These are phyloP conservation scores for Starmera pachycereana DNA, from an alignment of 805 yeast genomes.

Conservation along the genomic window DNA sequence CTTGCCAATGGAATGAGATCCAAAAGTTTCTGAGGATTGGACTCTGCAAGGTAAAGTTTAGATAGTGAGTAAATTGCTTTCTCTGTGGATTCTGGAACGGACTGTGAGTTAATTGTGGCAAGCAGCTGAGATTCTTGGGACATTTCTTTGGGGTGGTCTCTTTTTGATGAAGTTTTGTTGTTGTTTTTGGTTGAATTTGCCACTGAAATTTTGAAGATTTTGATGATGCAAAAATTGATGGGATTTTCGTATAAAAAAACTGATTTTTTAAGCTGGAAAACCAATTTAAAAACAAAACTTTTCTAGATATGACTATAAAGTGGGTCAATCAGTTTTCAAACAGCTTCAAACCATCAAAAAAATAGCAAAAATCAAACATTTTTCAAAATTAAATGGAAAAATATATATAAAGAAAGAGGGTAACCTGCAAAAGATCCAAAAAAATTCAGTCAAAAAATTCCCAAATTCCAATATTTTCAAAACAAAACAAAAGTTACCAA, in stretches of 20 bases:
- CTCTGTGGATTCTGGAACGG: background rate
- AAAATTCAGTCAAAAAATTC: no score
- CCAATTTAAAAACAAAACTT: no score
- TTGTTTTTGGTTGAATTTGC: background rate
- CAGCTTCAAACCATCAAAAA: no score
- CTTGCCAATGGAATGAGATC: slow-evolving; percentile 60
- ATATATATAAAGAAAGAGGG: no score
- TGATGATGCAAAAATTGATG: background rate
- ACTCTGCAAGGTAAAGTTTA: slow-evolving; percentile 44
- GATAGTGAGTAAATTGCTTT: slow-evolving; percentile 59
- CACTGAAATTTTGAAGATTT: background rate
- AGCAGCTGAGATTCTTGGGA: background rate
- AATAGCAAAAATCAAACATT: no score
- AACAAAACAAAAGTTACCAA: no score
- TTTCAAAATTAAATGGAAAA: no score
- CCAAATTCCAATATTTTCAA: no score
- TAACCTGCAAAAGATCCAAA: no score
- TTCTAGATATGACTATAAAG: no score
- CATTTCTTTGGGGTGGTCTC: background rate
- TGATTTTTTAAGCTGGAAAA: no score
- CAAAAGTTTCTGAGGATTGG: slow-evolving; percentile 41
- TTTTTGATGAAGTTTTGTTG: background rate
- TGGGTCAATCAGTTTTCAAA: no score
- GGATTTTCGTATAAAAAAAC: background rate
- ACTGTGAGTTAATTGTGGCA: background rate